Evolutionary conservation across 1,284 basidiomycete genomes (phyloP).

Genomic region (Cutaneotrichosporon daszewskae): DNA sequence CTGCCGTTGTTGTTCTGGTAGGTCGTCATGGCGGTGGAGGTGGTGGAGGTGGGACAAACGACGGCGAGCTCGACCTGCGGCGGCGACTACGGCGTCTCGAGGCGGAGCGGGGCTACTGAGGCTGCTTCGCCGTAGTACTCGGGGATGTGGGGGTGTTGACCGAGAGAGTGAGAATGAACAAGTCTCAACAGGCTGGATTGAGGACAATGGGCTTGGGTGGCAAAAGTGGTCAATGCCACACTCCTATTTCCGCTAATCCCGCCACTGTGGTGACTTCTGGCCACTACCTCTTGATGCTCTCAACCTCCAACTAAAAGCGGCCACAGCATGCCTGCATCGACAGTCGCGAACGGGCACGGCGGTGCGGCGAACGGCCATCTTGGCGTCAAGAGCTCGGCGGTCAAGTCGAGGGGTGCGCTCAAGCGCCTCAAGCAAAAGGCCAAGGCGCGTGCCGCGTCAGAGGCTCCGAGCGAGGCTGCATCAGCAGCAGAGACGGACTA

Average conservation of each 20-base stretch:
- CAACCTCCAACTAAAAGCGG: neutral
- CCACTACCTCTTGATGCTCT: neutral
- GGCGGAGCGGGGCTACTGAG: no score
- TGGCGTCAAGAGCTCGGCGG: conserved; percentile 25
- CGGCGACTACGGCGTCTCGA: no score
- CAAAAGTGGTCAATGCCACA: conserved; percentile 3
- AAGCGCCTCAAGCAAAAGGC: conserved; percentile 45
- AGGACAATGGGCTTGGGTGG: conserved; percentile 1
- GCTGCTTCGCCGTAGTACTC: no score
- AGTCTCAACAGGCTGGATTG: no score
- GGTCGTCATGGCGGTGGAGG: no score
- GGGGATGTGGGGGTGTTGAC: neutral
- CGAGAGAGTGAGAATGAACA: neutral
- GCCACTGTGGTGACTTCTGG: neutral
- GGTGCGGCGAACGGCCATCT: conserved; percentile 22
- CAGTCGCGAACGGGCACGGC: conserved; percentile 10
- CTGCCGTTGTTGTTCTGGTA: no score
- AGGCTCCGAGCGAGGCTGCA: conserved; percentile 33
- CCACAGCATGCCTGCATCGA: conserved; percentile 13
- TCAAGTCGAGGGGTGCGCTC: conserved; percentile 38
- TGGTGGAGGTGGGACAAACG: no score
- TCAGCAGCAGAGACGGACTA: conserved; percentile 34
- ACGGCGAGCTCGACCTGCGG: no score
- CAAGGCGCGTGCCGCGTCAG: conserved; percentile 24
- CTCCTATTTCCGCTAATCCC: neutral